phyloP scores from a whole-genome alignment of 148 eudicot species.

The Cornus florida region DNA sequence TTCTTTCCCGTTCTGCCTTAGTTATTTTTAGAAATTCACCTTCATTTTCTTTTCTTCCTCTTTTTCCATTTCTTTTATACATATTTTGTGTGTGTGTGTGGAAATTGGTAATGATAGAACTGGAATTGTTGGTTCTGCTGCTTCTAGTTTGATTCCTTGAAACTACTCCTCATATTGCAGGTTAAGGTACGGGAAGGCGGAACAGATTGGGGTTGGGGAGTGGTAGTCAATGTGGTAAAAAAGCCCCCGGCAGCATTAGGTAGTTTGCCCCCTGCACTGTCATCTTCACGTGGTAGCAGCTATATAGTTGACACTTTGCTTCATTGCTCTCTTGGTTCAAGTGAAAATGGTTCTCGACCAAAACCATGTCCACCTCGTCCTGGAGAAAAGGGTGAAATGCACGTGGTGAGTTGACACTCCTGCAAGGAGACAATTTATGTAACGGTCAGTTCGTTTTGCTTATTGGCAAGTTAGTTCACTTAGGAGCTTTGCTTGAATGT shows the following conservation, averaged over 20 bases:
- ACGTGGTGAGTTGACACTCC: slow-evolving; percentile 69
- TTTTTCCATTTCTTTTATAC: background rate
- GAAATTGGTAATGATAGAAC: background rate
- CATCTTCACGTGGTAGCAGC: slow-evolving; percentile 59
- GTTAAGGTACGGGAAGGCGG: slow-evolving; percentile 86
- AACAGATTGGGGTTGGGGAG: slow-evolving; percentile 99
- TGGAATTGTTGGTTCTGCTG: background rate
- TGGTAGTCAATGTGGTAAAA: slow-evolving; percentile 94
- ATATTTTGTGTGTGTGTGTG: background rate
- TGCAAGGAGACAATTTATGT: background rate
- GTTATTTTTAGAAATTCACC: background rate
- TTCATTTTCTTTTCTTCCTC: background rate
- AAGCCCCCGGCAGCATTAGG: slow-evolving; percentile 58
- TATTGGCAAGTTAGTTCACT: slow-evolving; percentile 7
- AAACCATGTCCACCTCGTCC: slow-evolving; percentile 92
- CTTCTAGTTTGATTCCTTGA: background rate
- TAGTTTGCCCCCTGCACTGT: slow-evolving; percentile 46
- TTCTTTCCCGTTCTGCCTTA: background rate
- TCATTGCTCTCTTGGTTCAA: slow-evolving; percentile 86
- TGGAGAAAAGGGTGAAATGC: slow-evolving; percentile 99
- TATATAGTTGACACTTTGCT: slow-evolving; percentile 93
- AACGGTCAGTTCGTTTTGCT: slow-evolving; percentile 6
- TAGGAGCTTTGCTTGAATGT: slow-evolving; percentile 1
- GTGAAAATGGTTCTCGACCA: slow-evolving; percentile 88
- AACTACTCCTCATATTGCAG: slow-evolving; percentile 32